A percentile compares a stretch with the other conserved stretches of the same genome.
phyloP scores from a whole-genome alignment of 148 eudicot species.

The Rhododendron simsii region DNA sequence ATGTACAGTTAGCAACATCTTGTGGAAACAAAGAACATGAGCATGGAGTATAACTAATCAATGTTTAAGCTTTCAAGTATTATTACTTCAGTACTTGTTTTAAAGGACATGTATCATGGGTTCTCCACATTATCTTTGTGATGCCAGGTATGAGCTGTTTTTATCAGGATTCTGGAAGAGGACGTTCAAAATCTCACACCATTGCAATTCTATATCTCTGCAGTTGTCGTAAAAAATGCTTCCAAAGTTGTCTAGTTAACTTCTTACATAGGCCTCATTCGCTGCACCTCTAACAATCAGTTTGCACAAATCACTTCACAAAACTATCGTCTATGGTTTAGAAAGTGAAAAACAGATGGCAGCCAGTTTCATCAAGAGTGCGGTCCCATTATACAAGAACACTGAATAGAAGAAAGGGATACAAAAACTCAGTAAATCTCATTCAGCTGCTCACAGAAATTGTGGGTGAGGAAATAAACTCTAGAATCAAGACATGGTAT shows the following conservation, averaged over 20 bases:
- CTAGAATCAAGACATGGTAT: background rate
- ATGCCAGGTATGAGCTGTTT: too few relatives aligned
- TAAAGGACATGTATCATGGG: too few relatives aligned
- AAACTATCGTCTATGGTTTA: background rate
- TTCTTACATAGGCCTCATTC: background rate
- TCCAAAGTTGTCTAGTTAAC: background rate
- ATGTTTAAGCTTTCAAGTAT: background rate
- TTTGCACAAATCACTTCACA: background rate
- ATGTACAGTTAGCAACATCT: too few relatives aligned
- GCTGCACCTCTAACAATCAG: background rate
- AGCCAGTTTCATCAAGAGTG: too few relatives aligned
- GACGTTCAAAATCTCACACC: too few relatives aligned
- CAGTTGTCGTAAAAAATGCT: background rate
- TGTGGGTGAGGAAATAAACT: background rate
- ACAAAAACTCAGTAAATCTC: background rate
- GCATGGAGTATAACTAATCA: background rate
- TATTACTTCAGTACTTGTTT: background rate
- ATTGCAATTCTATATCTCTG: background rate
- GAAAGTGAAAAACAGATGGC: background rate
- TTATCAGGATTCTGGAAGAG: too few relatives aligned
- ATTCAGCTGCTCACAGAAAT: background rate
- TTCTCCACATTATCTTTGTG: too few relatives aligned
- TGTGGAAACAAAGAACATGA: background rate
- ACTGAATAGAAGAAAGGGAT: too few relatives aligned
- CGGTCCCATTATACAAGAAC: too few relatives aligned